Conservation (phyloP, 164 flowering plant genomes). For the Magnolia changhungtana region DNA sequence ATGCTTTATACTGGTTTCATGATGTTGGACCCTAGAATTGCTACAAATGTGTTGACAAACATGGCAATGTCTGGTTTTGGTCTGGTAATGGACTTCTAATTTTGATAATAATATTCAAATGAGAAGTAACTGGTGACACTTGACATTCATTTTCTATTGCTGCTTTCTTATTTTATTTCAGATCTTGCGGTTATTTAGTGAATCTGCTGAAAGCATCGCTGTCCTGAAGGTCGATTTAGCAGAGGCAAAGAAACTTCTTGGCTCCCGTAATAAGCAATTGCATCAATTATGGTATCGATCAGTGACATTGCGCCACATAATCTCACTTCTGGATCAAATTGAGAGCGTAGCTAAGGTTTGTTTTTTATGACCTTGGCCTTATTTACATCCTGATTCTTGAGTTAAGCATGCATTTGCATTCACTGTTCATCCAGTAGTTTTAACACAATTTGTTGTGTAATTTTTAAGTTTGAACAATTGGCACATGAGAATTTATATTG, state of each 20-base stretch:
- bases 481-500: too few species aligned
- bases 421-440: neutral
- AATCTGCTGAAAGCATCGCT: slow-evolving; percentile 75
- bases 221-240: slow-evolving; percentile 84
- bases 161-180: slow-evolving; percentile 24
- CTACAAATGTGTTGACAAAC: too few species aligned
- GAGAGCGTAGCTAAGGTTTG: slow-evolving; percentile 93
- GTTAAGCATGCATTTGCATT: slow-evolving; percentile 1
- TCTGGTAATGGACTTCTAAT: too few species aligned
- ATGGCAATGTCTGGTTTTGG: too few species aligned
- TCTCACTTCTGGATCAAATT: slow-evolving; percentile 87
- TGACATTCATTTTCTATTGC: neutral
- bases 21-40: too few species aligned
- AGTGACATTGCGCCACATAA: slow-evolving; percentile 91
- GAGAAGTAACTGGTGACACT: too few species aligned
- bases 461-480: too few species aligned
- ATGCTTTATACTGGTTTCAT: too few species aligned
- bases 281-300: slow-evolving; percentile 98
- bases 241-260: slow-evolving; percentile 83
- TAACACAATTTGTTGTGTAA: too few species aligned
- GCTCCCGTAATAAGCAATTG: slow-evolving; percentile 87
- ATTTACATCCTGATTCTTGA: neutral
- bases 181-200: slow-evolving; percentile 94
- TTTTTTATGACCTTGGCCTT: neutral
- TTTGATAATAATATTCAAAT: too few species aligned